Evolutionary conservation across 345 rosid species (phyloP).

Genomic region (Salix udensis): DNA sequence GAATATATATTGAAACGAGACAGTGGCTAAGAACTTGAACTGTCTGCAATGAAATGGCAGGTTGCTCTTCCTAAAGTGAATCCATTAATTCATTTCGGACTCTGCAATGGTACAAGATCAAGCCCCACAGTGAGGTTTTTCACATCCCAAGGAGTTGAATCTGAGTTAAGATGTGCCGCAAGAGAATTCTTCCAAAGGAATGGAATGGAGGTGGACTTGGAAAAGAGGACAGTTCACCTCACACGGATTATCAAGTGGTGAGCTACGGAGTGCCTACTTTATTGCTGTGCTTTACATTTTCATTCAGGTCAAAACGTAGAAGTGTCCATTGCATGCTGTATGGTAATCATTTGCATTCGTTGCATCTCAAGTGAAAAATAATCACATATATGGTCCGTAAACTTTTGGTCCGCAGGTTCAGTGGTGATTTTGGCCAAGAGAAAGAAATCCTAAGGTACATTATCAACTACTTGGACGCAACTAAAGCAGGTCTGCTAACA

Average conservation of each 20-base stretch:
- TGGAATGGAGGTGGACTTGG: constrained; percentile 60
- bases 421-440: constrained; percentile 63
- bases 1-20: background rate
- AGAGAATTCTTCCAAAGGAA: constrained; percentile 64
- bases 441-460: constrained; percentile 70
- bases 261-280: constrained; percentile 1
- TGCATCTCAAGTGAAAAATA: background rate
- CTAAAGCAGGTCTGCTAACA: constrained; percentile 60
- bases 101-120: constrained; percentile 78
- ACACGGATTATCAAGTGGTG: constrained; percentile 77
- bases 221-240: constrained; percentile 56
- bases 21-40: background rate
- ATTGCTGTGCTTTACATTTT: background rate
- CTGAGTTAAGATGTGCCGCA: constrained; percentile 61
- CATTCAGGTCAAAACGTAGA: background rate
- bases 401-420: constrained; percentile 46
- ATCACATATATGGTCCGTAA: background rate
- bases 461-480: constrained; percentile 63
- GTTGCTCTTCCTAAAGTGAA: constrained; percentile 47
- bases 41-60: constrained; percentile 29
- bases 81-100: constrained; percentile 81
- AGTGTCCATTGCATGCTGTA: background rate
- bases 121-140: constrained; percentile 77
- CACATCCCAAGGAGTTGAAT: constrained; percentile 58
- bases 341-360: background rate